Evolutionary conservation across 2,329 filamentous ascomycete species (phyloP).

Genomic region (Pleurostoma richardsiae): DNA sequence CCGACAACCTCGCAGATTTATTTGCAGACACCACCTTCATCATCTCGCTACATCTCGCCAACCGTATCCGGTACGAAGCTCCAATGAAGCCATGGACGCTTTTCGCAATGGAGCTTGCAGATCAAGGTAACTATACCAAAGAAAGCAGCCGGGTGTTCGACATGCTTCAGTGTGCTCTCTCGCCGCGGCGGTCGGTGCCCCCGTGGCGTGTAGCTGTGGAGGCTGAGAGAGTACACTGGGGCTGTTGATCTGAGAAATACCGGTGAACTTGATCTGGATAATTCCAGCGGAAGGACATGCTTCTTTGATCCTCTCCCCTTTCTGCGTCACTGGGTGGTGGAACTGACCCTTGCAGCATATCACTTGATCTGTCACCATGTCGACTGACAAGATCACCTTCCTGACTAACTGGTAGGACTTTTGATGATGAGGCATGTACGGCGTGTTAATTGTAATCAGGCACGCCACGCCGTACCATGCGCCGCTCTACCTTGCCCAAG

Average conservation of each 20-base stretch:
- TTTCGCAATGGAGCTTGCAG: slow-evolving; percentile 25
- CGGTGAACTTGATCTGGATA: slow-evolving; percentile 66
- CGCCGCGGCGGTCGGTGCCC: slow-evolving; percentile 2
- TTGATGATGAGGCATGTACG: slow-evolving; percentile 15
- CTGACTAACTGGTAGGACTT: slow-evolving; percentile 70
- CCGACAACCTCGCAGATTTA: too few relatives aligned
- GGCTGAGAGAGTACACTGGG: slow-evolving; percentile 1
- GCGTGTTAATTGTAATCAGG: slow-evolving; percentile 37
- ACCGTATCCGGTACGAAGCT: background rate
- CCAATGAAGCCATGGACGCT: slow-evolving; percentile 2
- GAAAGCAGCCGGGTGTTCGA: slow-evolving; percentile 42
- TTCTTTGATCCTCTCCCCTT: slow-evolving; percentile 47
- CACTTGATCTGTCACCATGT: slow-evolving; percentile 53
- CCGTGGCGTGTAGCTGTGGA: too few relatives aligned
- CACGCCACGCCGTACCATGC: slow-evolving; percentile 79
- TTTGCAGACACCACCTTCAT: too few relatives aligned
- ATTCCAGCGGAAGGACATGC: slow-evolving; percentile 77
- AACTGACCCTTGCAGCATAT: slow-evolving; percentile 43
- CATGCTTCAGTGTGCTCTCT: slow-evolving; percentile 29
- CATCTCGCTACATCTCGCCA: background rate
- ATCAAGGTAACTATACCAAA: slow-evolving; percentile 42
- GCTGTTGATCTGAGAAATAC: slow-evolving; percentile 66
- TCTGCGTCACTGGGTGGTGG: slow-evolving; percentile 18
- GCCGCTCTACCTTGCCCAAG: slow-evolving; percentile 71
- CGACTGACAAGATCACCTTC: slow-evolving; percentile 81